phyloP scores from a whole-genome alignment of 352 stramenopile species.

The Phytophthora lateralis region DNA sequence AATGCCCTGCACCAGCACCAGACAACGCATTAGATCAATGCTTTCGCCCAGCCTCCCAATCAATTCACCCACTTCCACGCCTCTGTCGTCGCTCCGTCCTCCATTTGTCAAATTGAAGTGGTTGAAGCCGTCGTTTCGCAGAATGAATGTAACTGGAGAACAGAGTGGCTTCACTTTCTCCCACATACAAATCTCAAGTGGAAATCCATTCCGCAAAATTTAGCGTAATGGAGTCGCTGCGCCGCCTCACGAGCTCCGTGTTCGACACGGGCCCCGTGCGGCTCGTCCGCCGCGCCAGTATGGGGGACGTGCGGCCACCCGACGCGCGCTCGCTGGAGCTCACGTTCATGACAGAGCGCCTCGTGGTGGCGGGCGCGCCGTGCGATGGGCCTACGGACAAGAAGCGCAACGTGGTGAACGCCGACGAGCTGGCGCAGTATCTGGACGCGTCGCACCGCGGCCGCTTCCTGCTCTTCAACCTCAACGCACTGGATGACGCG shows the following conservation, averaged over 20 bases:
- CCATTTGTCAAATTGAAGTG: slow-evolving; percentile 3
- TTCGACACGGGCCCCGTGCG: slow-evolving; percentile 50
- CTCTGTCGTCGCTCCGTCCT: slow-evolving; percentile 18
- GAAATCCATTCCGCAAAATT: background rate
- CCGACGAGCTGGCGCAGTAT: slow-evolving; percentile 63
- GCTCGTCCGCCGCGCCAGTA: slow-evolving; percentile 44
- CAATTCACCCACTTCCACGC: slow-evolving; percentile 47
- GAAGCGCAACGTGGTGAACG: slow-evolving; percentile 77
- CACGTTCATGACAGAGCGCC: slow-evolving; percentile 73
- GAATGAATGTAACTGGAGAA: background rate
- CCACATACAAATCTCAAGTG: slow-evolving; percentile 17
- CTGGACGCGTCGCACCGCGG: slow-evolving; percentile 59
- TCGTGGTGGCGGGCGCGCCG: slow-evolving; percentile 68
- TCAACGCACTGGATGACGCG: slow-evolving; percentile 55
- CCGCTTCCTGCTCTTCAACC: slow-evolving; percentile 84
- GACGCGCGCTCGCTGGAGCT: slow-evolving; percentile 59
- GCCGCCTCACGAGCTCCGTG: slow-evolving; percentile 74
- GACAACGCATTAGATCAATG: background rate
- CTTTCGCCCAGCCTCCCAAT: background rate
- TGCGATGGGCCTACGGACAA: slow-evolving; percentile 63
- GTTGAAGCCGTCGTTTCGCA: slow-evolving; percentile 19
- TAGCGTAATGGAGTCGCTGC: slow-evolving; percentile 67
- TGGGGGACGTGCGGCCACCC: slow-evolving; percentile 26
- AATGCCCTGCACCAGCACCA: slow-evolving; percentile 49
- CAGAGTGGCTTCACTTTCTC: slow-evolving; percentile 21